A percentile compares a stretch with the other conserved stretches of the same genome.
Conservation (phyloP, 305 asterid genomes). For the Solanum hybrid region DNA sequence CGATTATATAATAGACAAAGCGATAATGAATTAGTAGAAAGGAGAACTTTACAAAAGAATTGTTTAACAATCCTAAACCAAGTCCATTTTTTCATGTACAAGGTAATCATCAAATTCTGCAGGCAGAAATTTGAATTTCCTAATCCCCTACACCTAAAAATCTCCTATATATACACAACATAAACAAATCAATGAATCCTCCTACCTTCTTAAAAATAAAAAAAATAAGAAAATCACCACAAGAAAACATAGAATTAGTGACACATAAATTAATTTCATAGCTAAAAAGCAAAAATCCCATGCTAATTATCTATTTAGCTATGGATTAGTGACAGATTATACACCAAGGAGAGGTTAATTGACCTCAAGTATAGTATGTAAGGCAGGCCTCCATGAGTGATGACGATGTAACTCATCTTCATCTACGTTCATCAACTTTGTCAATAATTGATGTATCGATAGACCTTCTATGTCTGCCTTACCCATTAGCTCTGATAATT, state of each 20-base stretch:
- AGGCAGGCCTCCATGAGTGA: constrained; percentile 4
- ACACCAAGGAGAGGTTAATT: background rate
- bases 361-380: background rate
- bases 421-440: background rate
- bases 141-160: background rate
- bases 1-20: background rate
- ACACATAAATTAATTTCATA: too few relatives aligned
- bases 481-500: background rate
- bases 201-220: background rate
- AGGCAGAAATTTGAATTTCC: background rate
- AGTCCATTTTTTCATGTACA: background rate
- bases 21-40: background rate
- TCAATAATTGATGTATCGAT: background rate
- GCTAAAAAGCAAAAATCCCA: too few relatives aligned
- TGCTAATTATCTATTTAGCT: too few relatives aligned
- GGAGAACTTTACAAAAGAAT: background rate
- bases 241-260: too few relatives aligned
- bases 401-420: background rate
- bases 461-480: background rate
- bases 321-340: too few relatives aligned
- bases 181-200: background rate
- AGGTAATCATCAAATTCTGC: background rate
- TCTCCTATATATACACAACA: background rate
- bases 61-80: background rate
- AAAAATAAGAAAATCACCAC: background rate